Evolutionary conservation across 495 filamentous ascomycete genomes (phyloP), one percentile per base, ranked within the genome.

Genomic region (Trichocladium antarcticum): DNA sequence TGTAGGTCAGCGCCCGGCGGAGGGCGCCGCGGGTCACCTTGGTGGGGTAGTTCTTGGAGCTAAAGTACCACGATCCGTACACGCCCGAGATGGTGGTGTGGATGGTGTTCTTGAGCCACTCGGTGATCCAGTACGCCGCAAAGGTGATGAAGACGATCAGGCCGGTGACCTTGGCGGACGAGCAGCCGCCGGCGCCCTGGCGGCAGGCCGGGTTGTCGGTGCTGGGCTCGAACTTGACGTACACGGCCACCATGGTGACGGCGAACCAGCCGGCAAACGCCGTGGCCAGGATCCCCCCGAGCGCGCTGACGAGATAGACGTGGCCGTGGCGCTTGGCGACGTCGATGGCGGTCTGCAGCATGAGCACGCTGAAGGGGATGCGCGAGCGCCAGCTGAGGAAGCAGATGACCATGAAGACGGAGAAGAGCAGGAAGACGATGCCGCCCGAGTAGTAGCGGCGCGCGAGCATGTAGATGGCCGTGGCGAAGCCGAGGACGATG

Each of bases 31-130:
- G 74, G 1, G 90, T 95, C 6, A 85, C 81, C 10, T 79, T 78
- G 37, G 70, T 78, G 4, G 88, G 88, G 61, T 85, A 82, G 37
- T 83, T 83, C 15, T 75, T 68, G 29, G 72, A 68, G 55, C 73
- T 81, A 70, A 95, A 95, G 67, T 94, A 97, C 89, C 89, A 95
- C 1, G 83, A 84, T 0, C 87, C 89, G 53, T 94, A 95, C 11
- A 95, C 82, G 10, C 90, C 87, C 0, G 85, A 83, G 58, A 95
- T 83, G 17, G 83, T 87, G 27, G 81, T 83, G 64, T 97, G 89
- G 31, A 95, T 83, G 14, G 83, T 86, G 63, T 95, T 95, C 68
- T 95, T 95, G 48, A 95, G 61, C 76, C 83, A 87, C 60, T 95
- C 89, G 20, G 82, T 83, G 54, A 95, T 79, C 90, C 89, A 97